Evolutionary conservation across 1,139 yeast species (phyloP).

Genomic region (Yamadazyma atlantica): DNA sequence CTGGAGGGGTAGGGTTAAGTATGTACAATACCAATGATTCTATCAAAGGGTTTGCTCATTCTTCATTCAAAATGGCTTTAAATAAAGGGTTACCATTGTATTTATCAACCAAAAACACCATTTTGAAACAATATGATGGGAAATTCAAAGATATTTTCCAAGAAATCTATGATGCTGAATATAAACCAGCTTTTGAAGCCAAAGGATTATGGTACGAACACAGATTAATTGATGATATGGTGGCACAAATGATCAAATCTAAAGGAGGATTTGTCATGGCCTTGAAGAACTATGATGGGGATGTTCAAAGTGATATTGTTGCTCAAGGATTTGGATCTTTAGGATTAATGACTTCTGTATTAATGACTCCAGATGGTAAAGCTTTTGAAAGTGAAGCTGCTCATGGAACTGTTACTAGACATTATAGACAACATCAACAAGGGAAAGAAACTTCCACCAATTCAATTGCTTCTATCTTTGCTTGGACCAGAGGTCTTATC

Average conservation of each 20-base stretch:
- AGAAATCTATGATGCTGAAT: constrained; percentile 57
- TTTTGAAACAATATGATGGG: constrained; percentile 79
- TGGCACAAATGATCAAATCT: constrained; percentile 84
- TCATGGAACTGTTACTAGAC: constrained; percentile 87
- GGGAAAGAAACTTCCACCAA: constrained; percentile 84
- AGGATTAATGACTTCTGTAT: constrained; percentile 81
- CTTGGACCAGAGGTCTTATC: constrained; percentile 82
- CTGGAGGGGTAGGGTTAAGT: constrained; percentile 79
- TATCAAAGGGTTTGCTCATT: constrained; percentile 74
- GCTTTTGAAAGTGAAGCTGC: constrained; percentile 85
- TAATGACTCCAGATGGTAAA: constrained; percentile 85
- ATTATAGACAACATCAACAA: constrained; percentile 78
- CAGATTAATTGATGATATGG: constrained; percentile 84
- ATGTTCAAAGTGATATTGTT: constrained; percentile 80
- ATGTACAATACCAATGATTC: constrained; percentile 85
- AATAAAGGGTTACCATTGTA: constrained; percentile 64
- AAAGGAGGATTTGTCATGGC: constrained; percentile 85
- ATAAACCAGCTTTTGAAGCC: constrained; percentile 58
- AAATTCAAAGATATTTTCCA: constrained; percentile 79
- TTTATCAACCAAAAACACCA: constrained; percentile 77
- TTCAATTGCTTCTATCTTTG: constrained; percentile 82
- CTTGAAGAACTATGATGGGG: constrained; percentile 83
- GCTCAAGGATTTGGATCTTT: constrained; percentile 87
- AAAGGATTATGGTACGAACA: constrained; percentile 78
- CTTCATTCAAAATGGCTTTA: constrained; percentile 74